phyloP scores from a whole-genome alignment of 1,284 basidiomycete genomes.

The Cryptococcus sp. region DNA sequence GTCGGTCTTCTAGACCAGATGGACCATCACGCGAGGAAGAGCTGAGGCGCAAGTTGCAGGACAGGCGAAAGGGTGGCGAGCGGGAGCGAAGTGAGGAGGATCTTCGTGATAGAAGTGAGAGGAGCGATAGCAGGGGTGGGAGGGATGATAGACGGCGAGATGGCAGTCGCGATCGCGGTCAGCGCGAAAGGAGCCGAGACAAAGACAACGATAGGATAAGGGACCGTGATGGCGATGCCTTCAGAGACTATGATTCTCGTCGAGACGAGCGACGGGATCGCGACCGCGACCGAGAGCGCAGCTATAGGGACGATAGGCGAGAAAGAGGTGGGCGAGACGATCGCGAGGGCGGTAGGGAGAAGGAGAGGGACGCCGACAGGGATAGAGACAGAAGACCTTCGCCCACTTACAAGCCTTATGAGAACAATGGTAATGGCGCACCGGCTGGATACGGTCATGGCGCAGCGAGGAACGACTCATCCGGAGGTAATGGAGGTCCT shows the following conservation, averaged over 20 bases:
- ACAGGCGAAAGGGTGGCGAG: conserved; percentile 10
- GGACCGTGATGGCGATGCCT: neutral
- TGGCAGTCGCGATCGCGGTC: conserved; percentile 3
- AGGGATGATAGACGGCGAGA: conserved; percentile 13
- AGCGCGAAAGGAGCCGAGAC: conserved; percentile 12
- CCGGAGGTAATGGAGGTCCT: conserved; percentile 11
- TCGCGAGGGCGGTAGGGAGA: neutral
- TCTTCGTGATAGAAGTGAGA: neutral
- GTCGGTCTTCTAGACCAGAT: neutral
- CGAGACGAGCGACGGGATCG: neutral
- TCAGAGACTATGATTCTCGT: no score
- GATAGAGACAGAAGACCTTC: conserved; percentile 10
- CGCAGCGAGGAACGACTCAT: conserved; percentile 12
- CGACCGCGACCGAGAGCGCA: conserved; percentile 10
- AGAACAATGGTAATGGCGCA: neutral
- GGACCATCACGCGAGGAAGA: conserved; percentile 26
- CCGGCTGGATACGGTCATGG: conserved; percentile 16
- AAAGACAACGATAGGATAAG: conserved; percentile 2
- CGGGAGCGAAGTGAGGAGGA: no score
- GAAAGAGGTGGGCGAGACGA: conserved; percentile 9
- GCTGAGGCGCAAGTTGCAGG: conserved; percentile 20
- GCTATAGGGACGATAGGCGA: conserved; percentile 9
- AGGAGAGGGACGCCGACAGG: neutral
- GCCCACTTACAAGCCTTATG: conserved; percentile 14
- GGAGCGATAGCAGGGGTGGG: neutral